These are phyloP conservation scores for Talaromyces amestolkiae DNA, from an alignment of 2,329 filamentous ascomycete species.

Conservation along the genomic window DNA sequence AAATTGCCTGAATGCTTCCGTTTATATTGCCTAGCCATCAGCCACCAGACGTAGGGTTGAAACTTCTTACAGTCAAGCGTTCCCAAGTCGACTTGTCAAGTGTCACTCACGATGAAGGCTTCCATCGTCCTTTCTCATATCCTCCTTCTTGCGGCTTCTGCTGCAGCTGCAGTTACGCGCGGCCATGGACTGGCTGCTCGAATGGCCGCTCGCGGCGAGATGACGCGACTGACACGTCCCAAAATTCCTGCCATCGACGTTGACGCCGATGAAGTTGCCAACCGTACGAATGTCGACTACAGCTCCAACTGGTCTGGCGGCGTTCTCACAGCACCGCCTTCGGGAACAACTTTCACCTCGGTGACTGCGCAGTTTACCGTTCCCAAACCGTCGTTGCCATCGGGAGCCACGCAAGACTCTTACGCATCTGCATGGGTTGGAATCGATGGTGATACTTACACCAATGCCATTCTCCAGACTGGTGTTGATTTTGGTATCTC, in stretches of 20 bases:
- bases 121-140: slow-evolving; percentile 23
- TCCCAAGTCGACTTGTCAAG: background rate
- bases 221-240: slow-evolving; percentile 28
- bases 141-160: slow-evolving; percentile 21
- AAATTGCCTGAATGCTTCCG: background rate
- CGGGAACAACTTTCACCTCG: slow-evolving; percentile 49
- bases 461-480: slow-evolving; percentile 55
- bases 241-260: slow-evolving; percentile 17
- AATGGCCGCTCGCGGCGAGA: slow-evolving; percentile 28
- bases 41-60: background rate
- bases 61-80: background rate
- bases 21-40: slow-evolving; percentile 3
- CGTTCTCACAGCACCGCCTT: slow-evolving; percentile 47
- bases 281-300: slow-evolving; percentile 49
- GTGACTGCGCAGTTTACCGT: slow-evolving; percentile 50
- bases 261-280: slow-evolving; percentile 21
- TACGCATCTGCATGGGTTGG: slow-evolving; percentile 59
- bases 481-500: slow-evolving; percentile 56
- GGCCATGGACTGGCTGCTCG: slow-evolving; percentile 29
- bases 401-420: slow-evolving; percentile 40
- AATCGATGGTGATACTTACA: slow-evolving; percentile 60
- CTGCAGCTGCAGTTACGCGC: slow-evolving; percentile 22
- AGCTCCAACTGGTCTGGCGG: slow-evolving; percentile 61
- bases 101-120: slow-evolving; percentile 31
- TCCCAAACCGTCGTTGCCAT: slow-evolving; percentile 48